These are phyloP conservation scores for Hyaloscypha finlandica DNA, from an alignment of 495 filamentous ascomycete species.

Conservation along the genomic window DNA sequence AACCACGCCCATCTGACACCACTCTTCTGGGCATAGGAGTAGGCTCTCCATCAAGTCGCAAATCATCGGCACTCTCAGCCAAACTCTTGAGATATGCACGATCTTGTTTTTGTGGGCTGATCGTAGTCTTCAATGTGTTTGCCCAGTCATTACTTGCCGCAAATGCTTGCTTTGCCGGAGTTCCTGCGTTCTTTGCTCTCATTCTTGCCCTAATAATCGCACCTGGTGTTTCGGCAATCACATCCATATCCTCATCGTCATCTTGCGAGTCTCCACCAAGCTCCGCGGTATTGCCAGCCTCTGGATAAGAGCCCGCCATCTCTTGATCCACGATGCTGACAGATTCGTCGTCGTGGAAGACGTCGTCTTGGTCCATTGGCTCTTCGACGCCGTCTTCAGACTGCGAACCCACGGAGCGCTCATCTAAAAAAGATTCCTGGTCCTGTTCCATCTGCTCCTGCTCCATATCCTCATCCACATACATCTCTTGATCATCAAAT, in stretches of 20 bases:
- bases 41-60: conserved; percentile 17
- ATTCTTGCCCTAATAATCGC: conserved; percentile 56
- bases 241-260: conserved; percentile 36
- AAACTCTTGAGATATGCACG: conserved; percentile 56
- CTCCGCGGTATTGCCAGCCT: conserved; percentile 67
- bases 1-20: conserved; percentile 55
- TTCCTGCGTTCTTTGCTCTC: conserved; percentile 57
- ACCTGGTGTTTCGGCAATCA: conserved; percentile 45
- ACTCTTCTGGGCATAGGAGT: conserved; percentile 31
- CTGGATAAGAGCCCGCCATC: conserved; percentile 74
- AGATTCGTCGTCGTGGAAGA: conserved; percentile 69
- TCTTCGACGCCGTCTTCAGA: conserved; percentile 66
- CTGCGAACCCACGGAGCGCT: conserved; percentile 80
- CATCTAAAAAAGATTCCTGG: conserved; percentile 86
- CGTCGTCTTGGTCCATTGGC: conserved; percentile 60
- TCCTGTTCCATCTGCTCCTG: conserved; percentile 45
- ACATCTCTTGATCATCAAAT: conserved; percentile 63
- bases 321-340: conserved; percentile 70
- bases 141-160: conserved; percentile 74
- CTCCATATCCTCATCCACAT: conserved; percentile 42
- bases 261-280: conserved; percentile 46
- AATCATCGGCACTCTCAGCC: conserved; percentile 41
- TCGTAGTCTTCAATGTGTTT: conserved; percentile 85
- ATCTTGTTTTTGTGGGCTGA: conserved; percentile 87
- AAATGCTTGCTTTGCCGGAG: conserved; percentile 62